Percentiles rank a stretch among this genome's conserved stretches.
phyloP scores from a whole-genome alignment of 805 yeast species.

The Debaryomyces prosopidis region DNA sequence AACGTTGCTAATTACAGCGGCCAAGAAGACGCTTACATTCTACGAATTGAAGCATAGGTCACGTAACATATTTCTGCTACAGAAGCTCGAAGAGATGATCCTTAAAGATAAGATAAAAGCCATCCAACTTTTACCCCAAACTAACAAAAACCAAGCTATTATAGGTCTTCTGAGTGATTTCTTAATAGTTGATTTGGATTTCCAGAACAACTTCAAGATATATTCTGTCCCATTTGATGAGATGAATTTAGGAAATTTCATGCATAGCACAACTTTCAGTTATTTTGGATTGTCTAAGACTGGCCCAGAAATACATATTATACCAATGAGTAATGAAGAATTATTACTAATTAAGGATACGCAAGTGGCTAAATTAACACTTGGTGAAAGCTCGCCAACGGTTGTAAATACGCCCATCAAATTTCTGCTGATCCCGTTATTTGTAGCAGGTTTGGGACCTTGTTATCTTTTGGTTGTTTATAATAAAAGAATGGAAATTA shows the following conservation, averaged over 20 bases:
- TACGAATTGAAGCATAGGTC: constrained; percentile 28
- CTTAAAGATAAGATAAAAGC: constrained; percentile 33
- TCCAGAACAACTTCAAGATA: constrained; percentile 10
- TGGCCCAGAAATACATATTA: constrained; percentile 27
- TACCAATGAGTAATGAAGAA: constrained; percentile 15
- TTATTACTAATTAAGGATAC: constrained; percentile 34
- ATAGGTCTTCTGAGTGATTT: constrained; percentile 28
- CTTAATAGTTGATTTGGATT: constrained; percentile 22
- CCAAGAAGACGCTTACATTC: constrained; percentile 29
- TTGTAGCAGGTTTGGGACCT: constrained; percentile 29
- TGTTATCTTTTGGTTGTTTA: constrained; percentile 32
- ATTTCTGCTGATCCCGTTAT: constrained; percentile 25
- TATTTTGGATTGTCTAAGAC: constrained; percentile 38
- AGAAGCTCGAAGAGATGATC: constrained; percentile 20
- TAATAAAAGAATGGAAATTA: constrained; percentile 32
- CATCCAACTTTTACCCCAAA: constrained; percentile 12
- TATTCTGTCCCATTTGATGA: constrained; percentile 20
- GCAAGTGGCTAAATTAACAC: constrained; percentile 20
- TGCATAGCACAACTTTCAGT: constrained; percentile 30
- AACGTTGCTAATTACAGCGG: constrained; percentile 26
- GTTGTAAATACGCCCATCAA: constrained; percentile 21
- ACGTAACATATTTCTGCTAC: constrained; percentile 30
- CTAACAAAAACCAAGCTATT: constrained; percentile 14
- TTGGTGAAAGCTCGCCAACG: constrained; percentile 6
- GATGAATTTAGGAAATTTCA: constrained; percentile 14